Base-by-base conservation (phyloP, 805 yeast species). In the Yamadazyma sp. region DNA sequence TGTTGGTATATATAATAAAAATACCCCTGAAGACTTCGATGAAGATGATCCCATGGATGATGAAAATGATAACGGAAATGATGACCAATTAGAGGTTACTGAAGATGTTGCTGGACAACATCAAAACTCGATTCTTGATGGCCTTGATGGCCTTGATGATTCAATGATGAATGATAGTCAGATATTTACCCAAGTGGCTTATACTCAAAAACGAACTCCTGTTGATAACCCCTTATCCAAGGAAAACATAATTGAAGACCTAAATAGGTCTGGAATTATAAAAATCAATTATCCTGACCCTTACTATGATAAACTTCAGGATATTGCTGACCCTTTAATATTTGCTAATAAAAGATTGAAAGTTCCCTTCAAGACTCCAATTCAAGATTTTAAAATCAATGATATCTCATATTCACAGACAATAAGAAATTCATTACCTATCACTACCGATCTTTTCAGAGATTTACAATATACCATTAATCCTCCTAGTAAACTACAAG, bases 341-440 rank as follows among this genome's bases (percentile, higher is more conserved):
- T 80, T 77, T 56, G 89, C 89, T 1, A 89, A 88, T 5, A 76
- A 70, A 41, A 76, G 73, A 44, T 78, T 79, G 42, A 60, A 58
- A 1, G 56, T 84, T 1, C 67, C 66, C 1, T 45, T 43, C 13
- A 36, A 38, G 19, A 16, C 15, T 20, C 24, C 17, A 4, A 21
- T 35, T n/a, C 30, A 30, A 8, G 23, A 19, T 5, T 30, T 35
- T 22, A 11, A 24, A 16, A 7, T 35, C 9, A 17, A 30, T 17
- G 34, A 28, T n/a, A 20, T 20, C 18, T 2, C 9, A 4, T 30
- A 19, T 7, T 37, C 40, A 8, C 16, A 13, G 17, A 13, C 5
- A 2, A n/a, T 26, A 9, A 32, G 15, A 16, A 14, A 13, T 5
- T 4, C 7, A 7, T 10, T 30, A 23, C 6, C 11, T n/a, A 17